phyloP scores from a whole-genome alignment of 768 basidiomycete genomes.

The Kwoniella botswanensis region DNA sequence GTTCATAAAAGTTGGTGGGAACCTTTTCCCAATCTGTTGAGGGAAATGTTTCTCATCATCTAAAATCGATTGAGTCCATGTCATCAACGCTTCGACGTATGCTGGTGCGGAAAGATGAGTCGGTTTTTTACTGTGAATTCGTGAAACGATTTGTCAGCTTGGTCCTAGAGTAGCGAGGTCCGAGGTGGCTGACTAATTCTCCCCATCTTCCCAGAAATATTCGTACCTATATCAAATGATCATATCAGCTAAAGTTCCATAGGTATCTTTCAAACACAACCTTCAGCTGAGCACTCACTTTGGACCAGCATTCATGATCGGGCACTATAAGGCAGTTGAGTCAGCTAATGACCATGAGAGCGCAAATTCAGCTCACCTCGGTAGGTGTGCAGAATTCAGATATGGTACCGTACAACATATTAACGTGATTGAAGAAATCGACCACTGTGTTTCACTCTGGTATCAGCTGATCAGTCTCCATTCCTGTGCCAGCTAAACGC shows the following conservation, averaged over 20 bases:
- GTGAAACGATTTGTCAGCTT: background rate
- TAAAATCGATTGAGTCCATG: conserved; percentile 90
- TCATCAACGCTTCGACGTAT: conserved; percentile 98
- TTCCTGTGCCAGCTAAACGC: conserved; percentile 49
- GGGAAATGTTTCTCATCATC: conserved; percentile 94
- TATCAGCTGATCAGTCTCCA: no score
- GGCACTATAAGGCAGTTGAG: conserved; percentile 38
- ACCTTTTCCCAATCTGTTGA: conserved; percentile 93
- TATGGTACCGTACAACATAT: conserved; percentile 98
- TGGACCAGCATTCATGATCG: conserved; percentile 58
- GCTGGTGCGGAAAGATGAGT: conserved; percentile 62
- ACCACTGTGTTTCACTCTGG: conserved; percentile 68
- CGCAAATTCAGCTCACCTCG: conserved; percentile 66
- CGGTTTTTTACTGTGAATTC: conserved; percentile 47
- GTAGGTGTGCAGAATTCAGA: conserved; percentile 96
- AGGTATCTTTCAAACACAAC: no score
- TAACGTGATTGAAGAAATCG: conserved; percentile 99
- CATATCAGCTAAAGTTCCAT: conserved; percentile 6
- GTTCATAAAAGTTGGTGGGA: conserved; percentile 85
- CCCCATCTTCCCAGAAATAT: conserved; percentile 58
- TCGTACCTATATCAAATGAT: conserved; percentile 47
- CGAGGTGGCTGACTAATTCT: conserved; percentile 37
- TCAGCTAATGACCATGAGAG: conserved; percentile 11
- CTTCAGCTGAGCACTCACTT: conserved; percentile 42
- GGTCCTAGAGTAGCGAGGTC: background rate